Conservation (phyloP, 257 asterid species). For the Avicennia marina region DNA sequence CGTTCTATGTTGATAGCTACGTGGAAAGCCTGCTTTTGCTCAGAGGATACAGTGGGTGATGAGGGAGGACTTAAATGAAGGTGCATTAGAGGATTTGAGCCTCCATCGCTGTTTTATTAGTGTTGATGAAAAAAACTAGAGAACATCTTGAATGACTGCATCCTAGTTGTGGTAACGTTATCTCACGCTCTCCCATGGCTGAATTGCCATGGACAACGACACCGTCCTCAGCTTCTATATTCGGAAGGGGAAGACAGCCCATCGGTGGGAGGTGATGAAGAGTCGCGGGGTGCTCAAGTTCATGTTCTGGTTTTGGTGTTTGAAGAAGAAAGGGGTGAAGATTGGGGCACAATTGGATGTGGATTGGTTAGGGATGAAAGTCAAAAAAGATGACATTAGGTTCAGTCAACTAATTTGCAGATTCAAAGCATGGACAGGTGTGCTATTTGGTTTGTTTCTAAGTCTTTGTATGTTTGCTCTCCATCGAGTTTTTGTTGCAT, state of each 20-base stretch:
- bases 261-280: slow-evolving; percentile 15
- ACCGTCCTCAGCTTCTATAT: slow-evolving; percentile 6
- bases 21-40: slow-evolving; percentile 37
- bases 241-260: slow-evolving; percentile 3
- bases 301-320: slow-evolving; percentile 10
- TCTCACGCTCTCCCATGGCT: slow-evolving; percentile 12
- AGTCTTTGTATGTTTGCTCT: too few species aligned
- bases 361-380: slow-evolving; percentile 12
- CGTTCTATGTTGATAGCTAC: slow-evolving; percentile 36
- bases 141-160: not conserved
- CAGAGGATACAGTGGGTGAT: too few species aligned
- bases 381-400: not conserved
- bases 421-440: too few species aligned
- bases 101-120: too few species aligned
- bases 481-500: too few species aligned
- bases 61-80: too few species aligned
- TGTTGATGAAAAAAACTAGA: too few species aligned
- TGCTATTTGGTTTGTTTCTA: not conserved
- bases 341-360: slow-evolving; percentile 12
- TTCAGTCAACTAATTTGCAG: not conserved
- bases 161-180: too few species aligned
- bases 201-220: slow-evolving; percentile 6
- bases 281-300: slow-evolving; percentile 17
- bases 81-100: too few species aligned
- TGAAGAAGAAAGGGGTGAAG: slow-evolving; percentile 9